A percentile compares a stretch with the other conserved stretches of the same genome.
Evolutionary conservation across 2,329 filamentous ascomycete species (phyloP).

Genomic region (Fusarium nygamai): DNA sequence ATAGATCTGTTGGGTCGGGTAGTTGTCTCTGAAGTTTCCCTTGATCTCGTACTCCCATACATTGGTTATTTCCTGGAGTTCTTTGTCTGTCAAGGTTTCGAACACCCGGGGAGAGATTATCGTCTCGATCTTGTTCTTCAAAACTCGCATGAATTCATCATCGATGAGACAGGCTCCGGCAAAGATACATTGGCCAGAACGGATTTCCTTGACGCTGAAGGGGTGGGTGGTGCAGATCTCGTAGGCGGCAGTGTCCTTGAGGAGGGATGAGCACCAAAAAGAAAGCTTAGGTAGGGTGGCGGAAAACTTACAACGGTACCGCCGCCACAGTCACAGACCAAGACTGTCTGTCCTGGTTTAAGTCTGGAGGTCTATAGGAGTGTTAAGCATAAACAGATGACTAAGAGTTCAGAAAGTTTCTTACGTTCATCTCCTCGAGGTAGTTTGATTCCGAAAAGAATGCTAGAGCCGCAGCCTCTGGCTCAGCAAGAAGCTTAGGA

Average conservation of each 20-base stretch:
- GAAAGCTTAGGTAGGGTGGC: not conserved
- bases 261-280: not conserved
- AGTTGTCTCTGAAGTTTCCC: fast-evolving
- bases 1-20: fast-evolving
- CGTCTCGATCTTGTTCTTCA: not conserved
- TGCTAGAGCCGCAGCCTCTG: not conserved
- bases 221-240: not conserved
- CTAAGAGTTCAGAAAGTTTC: not conserved
- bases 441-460: not conserved
- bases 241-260: not conserved
- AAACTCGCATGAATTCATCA: not conserved
- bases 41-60: no score
- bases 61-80: no score
- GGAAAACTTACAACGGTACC: not conserved
- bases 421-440: not conserved
- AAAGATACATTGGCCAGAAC: not conserved
- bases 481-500: not conserved
- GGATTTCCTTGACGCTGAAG: not conserved
- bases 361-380: not conserved
- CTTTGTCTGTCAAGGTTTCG: fast-evolving
- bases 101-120: not conserved
- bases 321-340: not conserved
- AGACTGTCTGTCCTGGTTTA: not conserved
- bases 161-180: fast-evolving
- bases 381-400: not conserved